Evolutionary conservation across 306 rosid genomes (phyloP), one percentile per base, ranked within the genome.

Genomic region (Carpinus viminea): DNA sequence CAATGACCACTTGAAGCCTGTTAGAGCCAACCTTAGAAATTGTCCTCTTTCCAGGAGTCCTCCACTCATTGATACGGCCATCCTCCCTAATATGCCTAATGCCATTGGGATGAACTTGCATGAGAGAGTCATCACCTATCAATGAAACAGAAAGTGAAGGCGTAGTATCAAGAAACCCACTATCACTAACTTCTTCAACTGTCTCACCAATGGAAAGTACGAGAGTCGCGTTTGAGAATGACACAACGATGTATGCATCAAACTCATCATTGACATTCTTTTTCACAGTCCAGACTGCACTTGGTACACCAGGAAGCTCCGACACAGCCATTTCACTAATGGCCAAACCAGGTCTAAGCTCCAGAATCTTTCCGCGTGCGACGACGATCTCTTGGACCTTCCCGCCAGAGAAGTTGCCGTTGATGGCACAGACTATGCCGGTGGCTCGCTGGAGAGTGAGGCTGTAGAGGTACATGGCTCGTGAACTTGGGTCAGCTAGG

Each of bases 51-150:
- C 96, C 97, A n/a, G 98, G 98, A 60, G 99, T 91, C 85, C 96
- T 91, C 98, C 99, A 95, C 74, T 95, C 99, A 88, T 91, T 93
- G 66, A 93, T 85, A 84, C 98, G 96, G 38, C 99, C 97, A 83
- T 91, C 94, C 90, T 91, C 98, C 94, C 99, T 95, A n/a, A 95
- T 95, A 81, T 93, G 99, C 87, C 98, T 89, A 71, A 95, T 95
- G 71, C 99, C 99, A 89, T 91, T 95, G 17, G 99, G 99, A 82
- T 95, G 99, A 85, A 95, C 99, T 87, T 95, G 99, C 98, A 95
- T 93, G 68, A 95, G 97, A 78, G 97, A 93, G 89, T 95, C 99
- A 60, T 93, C 97, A 21, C 99, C 99, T 86, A 95, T 91, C 90
- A 95, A 91, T 83, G 98, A 95, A 79, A 95, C 98, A 3, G 99